Conservation (phyloP, 495 filamentous ascomycete genomes). For the Aspergillus hancockii region DNA sequence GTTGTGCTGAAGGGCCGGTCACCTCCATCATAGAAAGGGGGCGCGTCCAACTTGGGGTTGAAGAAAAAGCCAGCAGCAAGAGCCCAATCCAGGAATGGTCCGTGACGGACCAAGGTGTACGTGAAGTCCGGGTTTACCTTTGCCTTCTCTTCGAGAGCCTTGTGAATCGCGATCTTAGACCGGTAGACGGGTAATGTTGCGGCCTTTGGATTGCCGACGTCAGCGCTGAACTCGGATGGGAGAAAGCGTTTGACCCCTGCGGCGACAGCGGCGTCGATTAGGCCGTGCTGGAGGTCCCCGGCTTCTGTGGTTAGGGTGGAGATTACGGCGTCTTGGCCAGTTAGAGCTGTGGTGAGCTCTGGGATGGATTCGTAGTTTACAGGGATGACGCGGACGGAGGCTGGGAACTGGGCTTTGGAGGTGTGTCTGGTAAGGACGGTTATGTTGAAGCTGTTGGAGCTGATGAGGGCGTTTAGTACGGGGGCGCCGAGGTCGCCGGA, state of each 20-base stretch:
- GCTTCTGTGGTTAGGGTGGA: background rate
- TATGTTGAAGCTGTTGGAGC: background rate
- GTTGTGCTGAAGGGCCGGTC: conserved; percentile 11
- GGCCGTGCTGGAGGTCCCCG: background rate
- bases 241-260: conserved; percentile 11
- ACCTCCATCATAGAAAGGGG: conserved; percentile 9
- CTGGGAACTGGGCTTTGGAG: background rate
- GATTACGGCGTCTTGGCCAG: background rate
- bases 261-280: conserved; percentile 5
- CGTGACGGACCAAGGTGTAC: conserved; percentile 8
- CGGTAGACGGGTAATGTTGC: conserved; percentile 4
- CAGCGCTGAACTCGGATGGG: conserved; percentile 8
- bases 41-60: background rate
- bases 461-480: conserved; percentile 3
- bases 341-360: background rate
- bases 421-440: background rate
- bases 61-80: background rate
- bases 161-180: background rate
- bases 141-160: background rate
- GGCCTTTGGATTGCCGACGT: conserved; percentile 7
- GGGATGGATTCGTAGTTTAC: background rate
- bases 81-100: conserved; percentile 12
- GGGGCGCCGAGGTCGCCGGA: background rate
- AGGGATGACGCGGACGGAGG: background rate
- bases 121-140: conserved; percentile 4